Percentiles rank a stretch among this genome's conserved stretches.
These are phyloP conservation scores for Sugiyamaella castrensis DNA, from an alignment of 1,139 yeast genomes.

Conservation along the genomic window DNA sequence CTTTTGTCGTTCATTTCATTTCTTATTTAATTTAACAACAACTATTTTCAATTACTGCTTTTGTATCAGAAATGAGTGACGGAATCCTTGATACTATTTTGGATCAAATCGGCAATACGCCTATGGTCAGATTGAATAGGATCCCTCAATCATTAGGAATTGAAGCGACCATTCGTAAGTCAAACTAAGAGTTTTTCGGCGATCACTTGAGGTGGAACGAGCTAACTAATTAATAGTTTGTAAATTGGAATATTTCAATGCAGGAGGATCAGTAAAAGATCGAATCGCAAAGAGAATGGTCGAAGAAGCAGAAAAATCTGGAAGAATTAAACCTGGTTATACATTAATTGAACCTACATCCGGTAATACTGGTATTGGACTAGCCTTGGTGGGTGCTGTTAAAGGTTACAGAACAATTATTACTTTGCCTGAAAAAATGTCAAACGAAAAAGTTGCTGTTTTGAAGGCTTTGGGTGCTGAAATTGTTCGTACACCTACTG, in stretches of 20 bases:
- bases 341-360: slow-evolving; percentile 88
- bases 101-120: slow-evolving; percentile 81
- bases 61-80: slow-evolving; percentile 1
- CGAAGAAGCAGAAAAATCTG: slow-evolving; percentile 76
- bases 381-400: slow-evolving; percentile 84
- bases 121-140: slow-evolving; percentile 68
- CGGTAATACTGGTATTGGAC: slow-evolving; percentile 76
- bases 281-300: slow-evolving; percentile 63
- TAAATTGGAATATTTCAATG: slow-evolving; percentile 64
- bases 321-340: slow-evolving; percentile 79
- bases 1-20: too few species aligned
- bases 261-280: slow-evolving; percentile 71
- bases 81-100: slow-evolving; percentile 37
- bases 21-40: too few species aligned
- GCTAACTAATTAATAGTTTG: slow-evolving; percentile 35
- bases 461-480: slow-evolving; percentile 89
- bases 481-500: slow-evolving; percentile 87
- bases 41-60: too few species aligned
- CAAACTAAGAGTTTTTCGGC: neutral
- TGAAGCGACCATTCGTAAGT: slow-evolving; percentile 47
- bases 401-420: slow-evolving; percentile 85
- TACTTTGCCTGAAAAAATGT: slow-evolving; percentile 90
- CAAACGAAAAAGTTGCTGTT: slow-evolving; percentile 85
- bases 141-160: slow-evolving; percentile 77
- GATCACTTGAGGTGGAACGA: slow-evolving; percentile 29